Conservation (phyloP, 306 rosid species). For the Abrus precatorius region DNA sequence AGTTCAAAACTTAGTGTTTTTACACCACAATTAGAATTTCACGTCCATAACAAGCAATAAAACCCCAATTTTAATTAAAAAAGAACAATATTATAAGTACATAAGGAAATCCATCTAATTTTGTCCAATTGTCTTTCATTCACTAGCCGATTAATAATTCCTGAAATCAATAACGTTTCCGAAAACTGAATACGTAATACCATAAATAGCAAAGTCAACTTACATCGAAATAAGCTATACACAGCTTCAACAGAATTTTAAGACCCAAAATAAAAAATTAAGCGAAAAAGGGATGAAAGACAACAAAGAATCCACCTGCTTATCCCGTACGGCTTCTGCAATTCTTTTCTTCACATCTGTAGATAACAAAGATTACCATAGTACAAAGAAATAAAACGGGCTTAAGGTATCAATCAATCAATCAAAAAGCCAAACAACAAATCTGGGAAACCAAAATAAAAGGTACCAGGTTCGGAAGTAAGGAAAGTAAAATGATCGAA, state of each 20-base stretch:
- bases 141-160: conserved; percentile 7
- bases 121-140: neutral
- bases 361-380: neutral
- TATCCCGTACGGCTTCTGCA: conserved; percentile 71
- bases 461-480: conserved; percentile 76
- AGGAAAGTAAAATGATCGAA: conserved; percentile 71
- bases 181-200: neutral
- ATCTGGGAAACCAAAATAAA: neutral
- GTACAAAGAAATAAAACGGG: neutral
- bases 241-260: neutral
- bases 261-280: neutral
- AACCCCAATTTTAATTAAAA: neutral
- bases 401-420: neutral
- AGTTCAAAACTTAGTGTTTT: neutral
- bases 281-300: neutral
- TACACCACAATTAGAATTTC: neutral
- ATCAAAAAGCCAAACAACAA: neutral
- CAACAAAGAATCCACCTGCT: conserved; percentile 62
- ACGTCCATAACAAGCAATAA: neutral
- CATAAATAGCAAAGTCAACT: neutral
- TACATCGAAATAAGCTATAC: neutral
- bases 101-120: neutral
- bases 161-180: neutral
- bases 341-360: conserved; percentile 84
- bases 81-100: neutral